These are phyloP conservation scores for Phytophthora vignae DNA, from an alignment of 352 stramenopile species.

Conservation along the genomic window DNA sequence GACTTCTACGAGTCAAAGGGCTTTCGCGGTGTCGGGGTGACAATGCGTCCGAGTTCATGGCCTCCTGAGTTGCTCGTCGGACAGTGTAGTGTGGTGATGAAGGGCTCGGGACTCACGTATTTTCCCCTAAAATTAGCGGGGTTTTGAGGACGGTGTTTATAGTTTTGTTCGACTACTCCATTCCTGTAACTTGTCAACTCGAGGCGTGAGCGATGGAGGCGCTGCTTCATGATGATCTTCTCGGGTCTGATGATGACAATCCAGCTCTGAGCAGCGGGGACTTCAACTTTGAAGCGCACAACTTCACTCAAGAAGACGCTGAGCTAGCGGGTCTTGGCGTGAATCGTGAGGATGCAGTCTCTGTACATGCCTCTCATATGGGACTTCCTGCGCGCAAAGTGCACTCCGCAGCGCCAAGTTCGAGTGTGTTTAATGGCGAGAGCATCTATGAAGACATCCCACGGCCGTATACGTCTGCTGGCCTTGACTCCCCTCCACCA, in stretches of 20 bases:
- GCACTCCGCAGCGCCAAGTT: constrained; percentile 21
- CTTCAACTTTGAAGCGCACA: not conserved
- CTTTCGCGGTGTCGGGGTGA: constrained; percentile 31
- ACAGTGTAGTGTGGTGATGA: not conserved
- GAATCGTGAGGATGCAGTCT: not conserved
- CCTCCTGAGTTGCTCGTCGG: not conserved
- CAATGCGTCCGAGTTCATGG: constrained; percentile 24
- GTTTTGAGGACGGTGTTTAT: constrained; percentile 14
- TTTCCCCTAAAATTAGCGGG: constrained; percentile 26
- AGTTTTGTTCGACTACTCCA: not conserved
- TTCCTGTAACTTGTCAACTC: constrained; percentile 6
- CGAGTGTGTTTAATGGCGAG: constrained; percentile 2
- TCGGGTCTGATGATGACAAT: constrained; percentile 13
- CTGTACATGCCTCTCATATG: not conserved
- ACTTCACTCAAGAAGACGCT: not conserved
- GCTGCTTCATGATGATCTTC: constrained; percentile 5
- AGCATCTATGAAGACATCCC: constrained; percentile 4
- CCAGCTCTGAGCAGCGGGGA: constrained; percentile 5
- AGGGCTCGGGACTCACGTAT: not conserved
- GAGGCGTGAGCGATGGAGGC: constrained; percentile 12
- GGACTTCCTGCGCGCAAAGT: constrained; percentile 17
- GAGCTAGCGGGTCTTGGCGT: not conserved
- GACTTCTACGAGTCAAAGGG: constrained; percentile 41
- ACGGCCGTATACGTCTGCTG: constrained; percentile 27
- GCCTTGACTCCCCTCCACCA: constrained; percentile 4